A percentile compares a stretch with the other conserved stretches of the same genome.
Conservation (phyloP, 257 asterid species). For the Solanum corneliomulleri region DNA sequence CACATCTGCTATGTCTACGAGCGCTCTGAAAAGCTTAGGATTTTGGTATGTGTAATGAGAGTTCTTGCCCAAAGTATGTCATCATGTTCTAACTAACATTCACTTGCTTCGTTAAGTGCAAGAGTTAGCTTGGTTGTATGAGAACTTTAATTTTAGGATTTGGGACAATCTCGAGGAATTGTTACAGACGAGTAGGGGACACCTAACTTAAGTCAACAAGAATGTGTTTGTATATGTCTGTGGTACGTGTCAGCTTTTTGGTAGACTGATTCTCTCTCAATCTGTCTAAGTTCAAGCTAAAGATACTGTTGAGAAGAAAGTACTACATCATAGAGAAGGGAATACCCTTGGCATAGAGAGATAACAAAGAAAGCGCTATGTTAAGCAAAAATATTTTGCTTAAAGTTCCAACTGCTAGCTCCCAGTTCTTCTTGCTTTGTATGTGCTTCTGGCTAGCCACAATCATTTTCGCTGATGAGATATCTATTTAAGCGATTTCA, state of each 20-base stretch:
- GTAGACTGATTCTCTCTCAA: background rate
- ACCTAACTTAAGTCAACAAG: background rate
- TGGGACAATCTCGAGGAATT: background rate
- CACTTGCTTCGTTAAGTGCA: background rate
- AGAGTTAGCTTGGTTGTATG: background rate
- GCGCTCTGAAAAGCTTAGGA: background rate
- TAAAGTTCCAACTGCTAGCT: background rate
- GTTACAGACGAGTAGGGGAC: background rate
- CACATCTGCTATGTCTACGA: background rate
- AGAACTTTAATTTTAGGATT: background rate
- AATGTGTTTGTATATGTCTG: background rate
- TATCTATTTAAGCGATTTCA: background rate
- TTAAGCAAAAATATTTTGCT: background rate
- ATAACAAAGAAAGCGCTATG: background rate
- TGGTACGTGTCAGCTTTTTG: background rate
- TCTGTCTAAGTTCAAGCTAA: background rate
- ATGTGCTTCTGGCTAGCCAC: background rate
- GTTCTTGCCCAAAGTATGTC: background rate
- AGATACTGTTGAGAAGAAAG: background rate
- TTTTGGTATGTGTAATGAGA: background rate
- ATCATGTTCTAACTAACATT: background rate
- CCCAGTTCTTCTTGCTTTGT: background rate
- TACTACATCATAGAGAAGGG: background rate
- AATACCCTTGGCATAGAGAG: background rate
- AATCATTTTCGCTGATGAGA: background rate